Evolutionary conservation across 495 filamentous ascomycete species (phyloP).

Genomic region (Penicillium silybi): DNA sequence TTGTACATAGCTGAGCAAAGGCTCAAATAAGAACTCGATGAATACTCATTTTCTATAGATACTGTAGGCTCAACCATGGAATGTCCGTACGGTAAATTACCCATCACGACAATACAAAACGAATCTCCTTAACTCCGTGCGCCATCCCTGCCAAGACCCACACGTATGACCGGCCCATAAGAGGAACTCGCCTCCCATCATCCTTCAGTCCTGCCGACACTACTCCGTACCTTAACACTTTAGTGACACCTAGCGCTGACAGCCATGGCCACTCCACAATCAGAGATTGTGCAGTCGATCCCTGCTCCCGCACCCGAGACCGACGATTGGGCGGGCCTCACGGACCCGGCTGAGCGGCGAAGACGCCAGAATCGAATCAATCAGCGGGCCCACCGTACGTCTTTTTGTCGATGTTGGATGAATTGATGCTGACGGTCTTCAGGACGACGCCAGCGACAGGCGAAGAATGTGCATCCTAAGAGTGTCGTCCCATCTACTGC

Average conservation of each 20-base stretch:
- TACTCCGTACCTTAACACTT: not conserved
- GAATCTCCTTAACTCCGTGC: slow-evolving; percentile 2
- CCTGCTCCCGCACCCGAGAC: not conserved
- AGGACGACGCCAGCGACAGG: slow-evolving; percentile 15
- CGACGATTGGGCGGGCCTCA: slow-evolving; percentile 40
- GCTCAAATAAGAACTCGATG: too few species aligned
- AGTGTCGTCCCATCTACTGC: slow-evolving; percentile 9
- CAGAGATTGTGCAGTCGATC: slow-evolving; percentile 3
- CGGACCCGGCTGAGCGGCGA: slow-evolving; percentile 36
- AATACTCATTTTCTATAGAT: not conserved
- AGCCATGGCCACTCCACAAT: slow-evolving; percentile 7
- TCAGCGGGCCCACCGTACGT: slow-evolving; percentile 38
- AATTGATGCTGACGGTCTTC: not conserved
- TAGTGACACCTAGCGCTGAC: slow-evolving; percentile 10
- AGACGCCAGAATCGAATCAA: slow-evolving; percentile 43
- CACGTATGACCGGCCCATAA: slow-evolving; percentile 1
- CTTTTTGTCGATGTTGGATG: not conserved
- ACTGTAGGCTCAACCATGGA: not conserved
- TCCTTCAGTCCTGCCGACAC: not conserved
- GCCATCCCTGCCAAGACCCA: not conserved
- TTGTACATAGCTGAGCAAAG: too few species aligned
- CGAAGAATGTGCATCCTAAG: slow-evolving; percentile 14
- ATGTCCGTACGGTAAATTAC: not conserved
- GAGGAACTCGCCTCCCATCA: not conserved
- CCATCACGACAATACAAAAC: not conserved